Evolutionary conservation across 768 basidiomycete genomes (phyloP).

Genomic region (Mycena vitilis): DNA sequence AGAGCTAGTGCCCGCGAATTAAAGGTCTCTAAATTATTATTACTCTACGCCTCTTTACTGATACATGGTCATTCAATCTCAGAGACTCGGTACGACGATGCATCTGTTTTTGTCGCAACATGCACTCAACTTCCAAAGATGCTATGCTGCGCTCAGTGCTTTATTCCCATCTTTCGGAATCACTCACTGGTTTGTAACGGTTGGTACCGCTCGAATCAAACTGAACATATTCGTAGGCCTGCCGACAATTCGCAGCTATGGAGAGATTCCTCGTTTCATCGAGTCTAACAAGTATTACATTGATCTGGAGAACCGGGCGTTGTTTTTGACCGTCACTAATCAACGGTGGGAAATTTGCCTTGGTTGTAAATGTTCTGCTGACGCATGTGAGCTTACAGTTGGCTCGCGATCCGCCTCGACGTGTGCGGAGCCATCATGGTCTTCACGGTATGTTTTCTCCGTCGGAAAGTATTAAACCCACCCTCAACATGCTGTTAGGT

Average conservation of each 20-base stretch:
- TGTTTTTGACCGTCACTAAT: slow-evolving; percentile 73
- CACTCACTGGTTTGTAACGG: slow-evolving; percentile 61
- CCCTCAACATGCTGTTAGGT: slow-evolving; percentile 54
- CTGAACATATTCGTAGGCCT: slow-evolving; percentile 50
- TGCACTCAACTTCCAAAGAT: slow-evolving; percentile 51
- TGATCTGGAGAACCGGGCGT: slow-evolving; percentile 80
- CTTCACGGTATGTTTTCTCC: slow-evolving; percentile 56
- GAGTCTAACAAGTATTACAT: slow-evolving; percentile 72
- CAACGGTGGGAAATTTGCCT: slow-evolving; percentile 58
- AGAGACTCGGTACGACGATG: slow-evolving; percentile 46
- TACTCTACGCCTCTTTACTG: not conserved
- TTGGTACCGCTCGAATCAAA: not conserved
- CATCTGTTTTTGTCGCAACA: not conserved
- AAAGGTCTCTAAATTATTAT: slow-evolving; percentile 49
- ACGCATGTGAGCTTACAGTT: slow-evolving; percentile 48
- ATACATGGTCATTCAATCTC: not conserved
- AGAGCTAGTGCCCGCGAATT: slow-evolving; percentile 77
- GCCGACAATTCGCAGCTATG: slow-evolving; percentile 80
- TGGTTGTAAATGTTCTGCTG: slow-evolving; percentile 2
- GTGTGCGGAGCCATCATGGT: slow-evolving; percentile 71
- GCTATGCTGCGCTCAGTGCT: slow-evolving; percentile 78
- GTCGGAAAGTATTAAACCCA: not conserved
- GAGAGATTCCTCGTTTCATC: slow-evolving; percentile 70
- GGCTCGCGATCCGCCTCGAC: slow-evolving; percentile 80
- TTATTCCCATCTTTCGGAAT: slow-evolving; percentile 84